Evolutionary conservation across 768 basidiomycete species (phyloP), one percentile per base, ranked within the genome.

Genomic region (Chalciporus sphaerocephalus): DNA sequence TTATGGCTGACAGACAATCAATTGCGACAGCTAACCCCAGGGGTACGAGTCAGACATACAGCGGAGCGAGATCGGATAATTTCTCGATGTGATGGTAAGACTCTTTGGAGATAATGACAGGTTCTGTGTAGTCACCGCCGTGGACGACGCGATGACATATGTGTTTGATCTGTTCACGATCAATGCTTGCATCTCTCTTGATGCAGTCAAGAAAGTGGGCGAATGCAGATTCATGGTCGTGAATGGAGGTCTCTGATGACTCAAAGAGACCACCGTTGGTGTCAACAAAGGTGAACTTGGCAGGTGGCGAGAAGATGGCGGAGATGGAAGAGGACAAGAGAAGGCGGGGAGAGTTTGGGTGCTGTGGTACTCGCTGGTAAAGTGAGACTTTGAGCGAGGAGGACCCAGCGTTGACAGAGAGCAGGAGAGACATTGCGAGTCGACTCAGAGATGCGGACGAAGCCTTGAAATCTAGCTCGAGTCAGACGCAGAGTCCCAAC

Each of bases 81-180:
- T 74, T 73, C 51, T 85, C 76, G 42, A 94, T 82, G 46, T 87
- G 82, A 46, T 85, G 74, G 58, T 80, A 83, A 25, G 87, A 79
- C 42, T 83, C 73, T 28, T 81, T 70, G 32, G 74, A 79, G 47
- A 96, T 80, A 28, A 79, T 46, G 16, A 91, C 79, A 0, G 90
- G 86, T 22, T 79, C 72, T n/a, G 69, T 69, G 54, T 85, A 87
- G 36, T 82, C 78, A 2, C 92, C 92, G 3, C 93, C 93, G 54
- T 95, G 93, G 1, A 96, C 93, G 34, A 93, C 84, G 28, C 83
- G 78, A 59, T 88, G 86, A 52, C 84, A 83, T n/a, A 86, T 69
- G 47, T 79, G 69, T 6, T 58, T 62, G 49, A 90, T 76, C 5
- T 70, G 53, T 16, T 58, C 55, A 4, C 56, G 53, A 44, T 79